Base-by-base conservation (phyloP, 108 stramenopile genomes). In the Nitzschia sp. region DNA sequence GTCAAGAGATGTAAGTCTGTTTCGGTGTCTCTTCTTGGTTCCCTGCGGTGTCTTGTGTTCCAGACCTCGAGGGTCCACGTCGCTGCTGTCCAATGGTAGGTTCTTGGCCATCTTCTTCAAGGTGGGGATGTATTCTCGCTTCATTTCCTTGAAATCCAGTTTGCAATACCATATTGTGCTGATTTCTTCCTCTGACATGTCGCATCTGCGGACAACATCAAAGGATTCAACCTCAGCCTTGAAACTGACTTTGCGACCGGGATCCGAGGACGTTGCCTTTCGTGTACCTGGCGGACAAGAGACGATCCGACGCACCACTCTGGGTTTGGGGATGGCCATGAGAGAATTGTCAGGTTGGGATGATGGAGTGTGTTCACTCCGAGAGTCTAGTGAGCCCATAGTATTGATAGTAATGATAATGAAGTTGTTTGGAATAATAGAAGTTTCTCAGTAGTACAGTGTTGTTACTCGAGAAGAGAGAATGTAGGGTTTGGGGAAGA, bases 31-130 rank as follows among this genome's bases (percentile, higher is more conserved):
- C 22, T 44, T 34, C 34, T 65, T 65, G 51, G 29, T 65, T n/a
- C 65, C 65, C 14, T 8, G 12, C 7, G 65, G 65, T n/a, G 65
- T 65, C 21, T 65, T 65, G 65, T 53, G 53, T 22, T 65, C 65
- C 5, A 65, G 21, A 14, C 65, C 65, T 10, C 65, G 15, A 12
- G 65, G 19, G 11, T 65, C 65, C 29, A 34, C 29, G 20, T 65
- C 65, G 17, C 22, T 39, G 10, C 14, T 51, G 21, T 15, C 52
- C 26, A 53, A 37, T 20, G 53, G 65, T 0, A 65, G 3, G 10
- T 44, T 44, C 51, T 65, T 65, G 9, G 51, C 53, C 65, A 65
- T 65, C 26, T 65, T 53, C 51, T 65, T 65, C 19, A 52, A 38
- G 8, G 39, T 65, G 1, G 34, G 51, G 37, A 39, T 53, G 51